Base-by-base conservation (phyloP, 345 rosid genomes). In the Melastoma malabathricum region DNA sequence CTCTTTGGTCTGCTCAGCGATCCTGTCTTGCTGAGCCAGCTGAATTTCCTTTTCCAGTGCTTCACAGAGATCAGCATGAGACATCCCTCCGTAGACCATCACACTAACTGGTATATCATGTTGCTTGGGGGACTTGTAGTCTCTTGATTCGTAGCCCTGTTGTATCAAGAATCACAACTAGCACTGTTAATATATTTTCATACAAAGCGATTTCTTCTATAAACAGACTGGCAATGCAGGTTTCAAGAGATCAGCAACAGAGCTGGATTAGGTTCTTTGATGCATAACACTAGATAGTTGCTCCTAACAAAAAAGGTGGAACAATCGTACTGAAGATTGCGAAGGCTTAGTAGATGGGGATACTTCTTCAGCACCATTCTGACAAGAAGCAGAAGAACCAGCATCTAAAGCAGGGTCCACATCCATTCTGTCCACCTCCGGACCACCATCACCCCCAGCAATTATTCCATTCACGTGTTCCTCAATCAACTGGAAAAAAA, bases 1-100 rank as follows among this genome's bases (percentile, higher is more conserved):
- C 38, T 79, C 73, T 62, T 79, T 79, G 16, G 81, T 78, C 51
- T 66, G 79, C 61, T 79, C 84, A 43, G 67, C 64, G 29, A 54
- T 59, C 68, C 50, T 59, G 51, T 79, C 84, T 47, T 68, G 81
- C 56, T 70, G 62, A 45, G 79, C 69, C 62, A 75, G 56, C 56
- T 58, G 67, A 61, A 50, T 34, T 71, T 79, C 84, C 64, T 64
- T 73, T 60, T 73, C 75, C 49, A 61, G 62, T 46, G 76, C 76
- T 67, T 68, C 67, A 43, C 50, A 50, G 57, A 79, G 72, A 63
- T 79, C 79, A 45, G 55, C 62, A 43, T 52, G 50, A 5, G 62
- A 64, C 65, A 68, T 68, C 50, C 74, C 79, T 51, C 79, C 79
- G 29, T 62, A 71, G 46, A 75, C 41, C 47, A 43, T 72, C 71